Conservation (phyloP, 345 rosid genomes). For the Luvunga scandens region DNA sequence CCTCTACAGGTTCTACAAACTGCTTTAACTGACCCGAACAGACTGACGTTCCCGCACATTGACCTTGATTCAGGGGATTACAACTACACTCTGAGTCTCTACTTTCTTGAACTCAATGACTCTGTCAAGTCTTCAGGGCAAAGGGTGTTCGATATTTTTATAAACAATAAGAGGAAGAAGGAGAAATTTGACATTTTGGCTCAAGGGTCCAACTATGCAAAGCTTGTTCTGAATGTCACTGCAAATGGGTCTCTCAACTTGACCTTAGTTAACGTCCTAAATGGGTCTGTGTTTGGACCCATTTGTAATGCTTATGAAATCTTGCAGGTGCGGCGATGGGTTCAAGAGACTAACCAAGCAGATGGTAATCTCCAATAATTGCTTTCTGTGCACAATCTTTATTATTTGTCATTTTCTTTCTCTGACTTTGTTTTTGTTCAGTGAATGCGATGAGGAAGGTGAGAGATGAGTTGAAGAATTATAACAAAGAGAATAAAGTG, state of each 20-base stretch:
- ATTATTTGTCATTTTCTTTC: background rate
- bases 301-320: constrained; percentile 64
- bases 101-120: constrained; percentile 55
- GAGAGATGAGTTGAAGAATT: constrained; percentile 27
- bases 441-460: constrained; percentile 38
- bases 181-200: constrained; percentile 41
- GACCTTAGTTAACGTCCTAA: constrained; percentile 45
- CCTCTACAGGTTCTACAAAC: constrained; percentile 51
- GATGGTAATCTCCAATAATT: constrained; percentile 37
- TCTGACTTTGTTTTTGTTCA: constrained; percentile 13
- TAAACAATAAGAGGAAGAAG: constrained; percentile 31
- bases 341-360: constrained; percentile 29
- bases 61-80: constrained; percentile 25
- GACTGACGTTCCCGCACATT: constrained; percentile 35
- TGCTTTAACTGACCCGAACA: constrained; percentile 29
- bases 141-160: constrained; percentile 50
- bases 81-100: constrained; percentile 53
- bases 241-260: constrained; percentile 50
- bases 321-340: constrained; percentile 37
- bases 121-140: constrained; percentile 28
- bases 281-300: constrained; percentile 49
- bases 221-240: constrained; percentile 27
- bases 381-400: background rate
- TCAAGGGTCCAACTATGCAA: constrained; percentile 35
- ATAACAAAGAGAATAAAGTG: constrained; percentile 25